Conservation (phyloP, 176 grass and related monocot species). For the Ampelocalamus luodianensis region DNA sequence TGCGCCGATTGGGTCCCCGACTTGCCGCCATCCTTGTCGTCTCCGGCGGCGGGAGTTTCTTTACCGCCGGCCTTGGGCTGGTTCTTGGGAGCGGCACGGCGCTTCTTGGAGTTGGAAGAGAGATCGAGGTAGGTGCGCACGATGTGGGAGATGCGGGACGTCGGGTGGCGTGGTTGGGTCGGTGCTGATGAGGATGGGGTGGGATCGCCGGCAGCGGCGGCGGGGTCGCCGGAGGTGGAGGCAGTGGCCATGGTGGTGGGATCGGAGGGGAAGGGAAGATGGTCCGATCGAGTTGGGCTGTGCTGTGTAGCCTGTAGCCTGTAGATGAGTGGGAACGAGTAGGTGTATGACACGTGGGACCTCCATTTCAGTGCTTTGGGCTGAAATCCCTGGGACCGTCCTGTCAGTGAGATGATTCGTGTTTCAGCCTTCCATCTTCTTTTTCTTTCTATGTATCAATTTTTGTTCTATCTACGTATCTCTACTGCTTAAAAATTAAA, state of each 20-base stretch:
- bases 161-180: neutral
- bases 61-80: conserved; percentile 32
- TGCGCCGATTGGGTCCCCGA: conserved; percentile 26
- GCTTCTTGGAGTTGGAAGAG: conserved; percentile 46
- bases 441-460: neutral
- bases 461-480: neutral
- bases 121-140: conserved; percentile 60
- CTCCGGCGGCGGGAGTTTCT: conserved; percentile 11
- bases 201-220: conserved; percentile 16
- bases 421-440: neutral
- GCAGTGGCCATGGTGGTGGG: conserved; percentile 44
- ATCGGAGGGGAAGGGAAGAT: conserved; percentile 11
- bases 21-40: neutral
- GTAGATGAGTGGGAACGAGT: neutral
- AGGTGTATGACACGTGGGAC: conserved; percentile 22
- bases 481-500: no score
- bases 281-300: neutral
- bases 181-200: conserved; percentile 8
- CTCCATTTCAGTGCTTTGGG: neutral
- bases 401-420: neutral
- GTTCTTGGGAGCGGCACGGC: conserved; percentile 45
- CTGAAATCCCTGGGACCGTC: neutral
- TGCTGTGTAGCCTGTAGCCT: no score
- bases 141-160: conserved; percentile 52
- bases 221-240: conserved; percentile 29